Evolutionary conservation across 1,139 yeast species (phyloP).

Genomic region (Groenewaldozyma auringiensis): DNA sequence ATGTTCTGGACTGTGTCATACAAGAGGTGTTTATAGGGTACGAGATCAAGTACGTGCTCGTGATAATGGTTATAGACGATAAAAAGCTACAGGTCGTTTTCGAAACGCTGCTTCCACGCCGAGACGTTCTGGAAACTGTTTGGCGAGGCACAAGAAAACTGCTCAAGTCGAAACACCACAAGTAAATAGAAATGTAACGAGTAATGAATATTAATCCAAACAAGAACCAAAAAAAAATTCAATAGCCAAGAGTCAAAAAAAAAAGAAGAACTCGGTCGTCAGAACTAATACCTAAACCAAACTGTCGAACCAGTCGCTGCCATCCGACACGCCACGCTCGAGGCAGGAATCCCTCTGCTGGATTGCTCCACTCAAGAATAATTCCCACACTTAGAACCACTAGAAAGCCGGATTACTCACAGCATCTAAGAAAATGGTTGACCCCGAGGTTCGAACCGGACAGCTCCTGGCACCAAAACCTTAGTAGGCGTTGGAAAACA

Average conservation of each 20-base stretch:
- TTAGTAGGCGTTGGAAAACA: conserved; percentile 12
- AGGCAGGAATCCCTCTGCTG: conserved; percentile 31
- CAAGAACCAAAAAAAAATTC: conserved; percentile 2
- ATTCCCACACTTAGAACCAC: conserved; percentile 24
- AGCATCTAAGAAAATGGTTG: conserved; percentile 21
- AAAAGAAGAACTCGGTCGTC: conserved; percentile 20
- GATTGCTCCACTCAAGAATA: conserved; percentile 32
- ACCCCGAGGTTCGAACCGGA: conserved; percentile 33
- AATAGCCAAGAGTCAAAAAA: conserved; percentile 13
- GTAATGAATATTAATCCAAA: neutral
- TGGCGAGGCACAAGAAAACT: conserved; percentile 21
- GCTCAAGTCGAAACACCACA: no score
- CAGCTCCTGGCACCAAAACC: conserved; percentile 21
- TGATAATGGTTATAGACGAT: conserved; percentile 39
- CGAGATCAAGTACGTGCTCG: conserved; percentile 47
- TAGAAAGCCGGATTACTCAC: conserved; percentile 28
- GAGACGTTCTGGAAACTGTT: conserved; percentile 21
- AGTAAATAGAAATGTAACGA: neutral
- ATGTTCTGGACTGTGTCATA: conserved; percentile 48
- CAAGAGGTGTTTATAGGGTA: conserved; percentile 54
- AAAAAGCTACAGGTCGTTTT: conserved; percentile 39
- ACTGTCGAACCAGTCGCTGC: conserved; percentile 21
- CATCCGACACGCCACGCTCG: conserved; percentile 30
- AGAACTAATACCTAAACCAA: conserved; percentile 11
- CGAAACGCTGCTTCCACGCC: conserved; percentile 31